Base-by-base conservation (phyloP, 176 grass and related monocot species). In the Hyparrhenia diplandra region DNA sequence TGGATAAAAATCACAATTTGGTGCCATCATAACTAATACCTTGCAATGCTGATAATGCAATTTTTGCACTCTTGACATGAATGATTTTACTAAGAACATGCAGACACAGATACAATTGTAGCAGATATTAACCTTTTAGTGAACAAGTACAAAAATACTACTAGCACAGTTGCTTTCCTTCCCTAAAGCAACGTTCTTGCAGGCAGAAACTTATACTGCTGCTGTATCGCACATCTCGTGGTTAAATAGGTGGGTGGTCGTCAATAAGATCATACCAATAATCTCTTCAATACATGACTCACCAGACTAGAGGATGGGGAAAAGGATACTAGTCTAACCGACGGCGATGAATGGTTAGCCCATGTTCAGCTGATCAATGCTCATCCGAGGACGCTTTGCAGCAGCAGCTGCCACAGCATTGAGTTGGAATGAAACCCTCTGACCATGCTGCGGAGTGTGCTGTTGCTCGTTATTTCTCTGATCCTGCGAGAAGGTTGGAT, bases 371-470 rank as follows among this genome's bases (percentile, higher is more conserved):
- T 90, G 88, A 6, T 90, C 88, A 43, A 86, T 73, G 29, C 78
- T 79, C 88, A 86, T 78, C 67, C 88, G 83, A 21, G 90, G 76
- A 17, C 80, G 86, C 72, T 89, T 91, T 66, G 84, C 84, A 73
- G 92, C 84, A 9, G 80, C 81, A 13, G 83, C 86, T 39, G 86
- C 86, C 51, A 86, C 83, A 42, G 79, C 76, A 13, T 90, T 90
- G 4, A 99, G 89, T 37, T 92, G 97, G 39, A 99, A 96, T 82
- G 93, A 93, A 79, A 99, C 97, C 83, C 93, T 91, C 69, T 96
- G 97, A 14, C 71, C 24, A 52, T 83, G 87, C 62, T 91, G 89
- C 27, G 76, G 77, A 30, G 71, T 85, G 43, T 85, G 75, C 41
- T 92, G 87, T 2, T 99, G 92, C 64, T 75, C 69, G 58, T 25